Conservation (phyloP, 352 stramenopile genomes). For the Globisporangium parvum region DNA sequence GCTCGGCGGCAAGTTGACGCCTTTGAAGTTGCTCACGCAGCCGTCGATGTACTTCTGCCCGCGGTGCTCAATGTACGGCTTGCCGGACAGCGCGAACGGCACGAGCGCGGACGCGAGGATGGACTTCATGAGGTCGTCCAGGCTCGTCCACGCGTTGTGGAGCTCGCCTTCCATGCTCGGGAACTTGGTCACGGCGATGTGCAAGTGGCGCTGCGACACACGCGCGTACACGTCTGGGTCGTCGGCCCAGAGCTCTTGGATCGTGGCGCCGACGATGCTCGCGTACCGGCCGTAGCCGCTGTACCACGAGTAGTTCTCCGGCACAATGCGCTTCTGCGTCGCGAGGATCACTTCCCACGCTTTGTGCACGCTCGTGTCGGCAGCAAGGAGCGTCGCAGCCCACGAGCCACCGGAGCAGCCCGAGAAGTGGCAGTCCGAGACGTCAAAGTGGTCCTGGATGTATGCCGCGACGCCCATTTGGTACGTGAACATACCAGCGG, state of each 20-base stretch:
- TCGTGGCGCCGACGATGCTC: slow-evolving; percentile 40
- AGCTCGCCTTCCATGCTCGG: slow-evolving; percentile 47
- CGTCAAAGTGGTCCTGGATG: slow-evolving; percentile 53
- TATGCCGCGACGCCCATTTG: slow-evolving; percentile 70
- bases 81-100: slow-evolving; percentile 58
- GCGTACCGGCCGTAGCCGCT: slow-evolving; percentile 60
- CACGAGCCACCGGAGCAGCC: slow-evolving; percentile 37
- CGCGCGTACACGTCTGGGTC: slow-evolving; percentile 42
- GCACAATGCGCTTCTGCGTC: slow-evolving; percentile 35
- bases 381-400: slow-evolving; percentile 36
- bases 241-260: slow-evolving; percentile 46
- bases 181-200: slow-evolving; percentile 61
- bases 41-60: slow-evolving; percentile 70
- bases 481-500: slow-evolving; percentile 62
- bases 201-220: slow-evolving; percentile 31
- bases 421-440: slow-evolving; percentile 36
- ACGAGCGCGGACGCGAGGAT: slow-evolving; percentile 63
- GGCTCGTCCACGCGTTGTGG: slow-evolving; percentile 42
- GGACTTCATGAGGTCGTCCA: slow-evolving; percentile 59
- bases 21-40: slow-evolving; percentile 68
- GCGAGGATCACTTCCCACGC: slow-evolving; percentile 38
- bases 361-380: slow-evolving; percentile 35
- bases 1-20: slow-evolving; percentile 35
- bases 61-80: slow-evolving; percentile 51
- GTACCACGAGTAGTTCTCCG: slow-evolving; percentile 43